Evolutionary conservation across 1,284 basidiomycete genomes (phyloP), one percentile per base, ranked within the genome.

Genomic region (Ganoderma sp.): DNA sequence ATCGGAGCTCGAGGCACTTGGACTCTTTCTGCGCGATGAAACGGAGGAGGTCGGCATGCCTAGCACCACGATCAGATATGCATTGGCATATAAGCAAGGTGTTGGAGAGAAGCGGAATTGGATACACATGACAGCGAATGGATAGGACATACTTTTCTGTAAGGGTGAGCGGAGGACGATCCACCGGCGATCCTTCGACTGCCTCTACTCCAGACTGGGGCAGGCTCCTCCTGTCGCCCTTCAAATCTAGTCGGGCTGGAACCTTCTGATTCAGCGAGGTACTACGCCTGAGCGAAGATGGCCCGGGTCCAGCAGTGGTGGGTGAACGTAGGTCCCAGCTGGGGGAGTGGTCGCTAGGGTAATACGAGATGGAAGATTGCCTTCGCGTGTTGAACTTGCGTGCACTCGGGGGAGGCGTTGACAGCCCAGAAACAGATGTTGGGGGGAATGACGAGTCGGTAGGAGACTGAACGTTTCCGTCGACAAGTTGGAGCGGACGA

Each of bases 11-110:
- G 56, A 93, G 84, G 72, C 91, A 93, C 78, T 88, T 91, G 0
- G 90, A 87, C 76, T 94, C 92, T 72, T 94, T 94, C 79, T 93
- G 91, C 0, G 92, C 92, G 66, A 94, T 94, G 72, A 90, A 90
- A 39, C 86, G 89, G 22, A 94, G 80, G 4, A 94, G 81, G 69
- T 93, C 92, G 19, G 89, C 87, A 74, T 94, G 90, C 75, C 92
- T 94, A 61, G n/a, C 41, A 42, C 14, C 28, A 17, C 52, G 8
- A 17, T 50, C n/a, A 32, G 19, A 17, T 14, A 52, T 34, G 61
- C 17, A 14, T 19, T 32, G 14, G 32, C 52, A 17, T 19, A 19
- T 34, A 28, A 56, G 52, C 15, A 5, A 54, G 19, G 8, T 19
- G 22, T 52, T 25, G 37, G 32, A 32, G 61, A 17, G 34, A 43